These are phyloP conservation scores for Rhodotorula paludigena DNA, from an alignment of 768 basidiomycete genomes.

Conservation along the genomic window DNA sequence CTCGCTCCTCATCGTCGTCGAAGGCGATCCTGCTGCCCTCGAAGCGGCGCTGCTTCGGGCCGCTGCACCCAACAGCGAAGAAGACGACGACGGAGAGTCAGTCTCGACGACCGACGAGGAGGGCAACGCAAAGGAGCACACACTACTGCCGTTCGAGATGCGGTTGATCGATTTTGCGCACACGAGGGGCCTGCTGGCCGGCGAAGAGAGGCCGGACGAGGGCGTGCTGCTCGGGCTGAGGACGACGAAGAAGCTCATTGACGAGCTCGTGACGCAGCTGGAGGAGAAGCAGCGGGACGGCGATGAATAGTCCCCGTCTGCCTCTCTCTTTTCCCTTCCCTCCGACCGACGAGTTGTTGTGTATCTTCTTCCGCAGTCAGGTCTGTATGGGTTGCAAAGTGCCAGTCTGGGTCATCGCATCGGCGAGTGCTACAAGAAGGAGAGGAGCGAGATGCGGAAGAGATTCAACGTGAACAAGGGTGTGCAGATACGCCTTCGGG, in stretches of 20 bases:
- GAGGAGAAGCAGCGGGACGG: constrained; percentile 1
- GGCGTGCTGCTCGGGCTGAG: constrained; percentile 71
- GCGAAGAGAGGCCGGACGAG: constrained; percentile 70
- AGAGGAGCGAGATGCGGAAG: no score
- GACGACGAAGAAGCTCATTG: constrained; percentile 56
- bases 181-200: constrained; percentile 51
- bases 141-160: constrained; percentile 55
- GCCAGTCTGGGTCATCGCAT: no score
- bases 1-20: constrained; percentile 77
- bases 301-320: no score
- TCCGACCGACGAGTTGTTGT: no score
- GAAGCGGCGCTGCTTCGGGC: constrained; percentile 43
- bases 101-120: constrained; percentile 37
- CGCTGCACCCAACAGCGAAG: constrained; percentile 45
- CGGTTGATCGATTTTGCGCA: constrained; percentile 95
- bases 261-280: constrained; percentile 22
- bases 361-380: no score
- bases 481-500: no score
- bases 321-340: no score
- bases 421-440: no score
- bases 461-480: no score
- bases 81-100: constrained; percentile 30
- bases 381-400: no score
- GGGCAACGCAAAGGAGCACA: constrained; percentile 31
- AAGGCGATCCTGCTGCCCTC: constrained; percentile 55